Evolutionary conservation across 176 grass and related monocot genomes (phyloP), one percentile per base, ranked within the genome.

Genomic region (Metroxylon sagu): DNA sequence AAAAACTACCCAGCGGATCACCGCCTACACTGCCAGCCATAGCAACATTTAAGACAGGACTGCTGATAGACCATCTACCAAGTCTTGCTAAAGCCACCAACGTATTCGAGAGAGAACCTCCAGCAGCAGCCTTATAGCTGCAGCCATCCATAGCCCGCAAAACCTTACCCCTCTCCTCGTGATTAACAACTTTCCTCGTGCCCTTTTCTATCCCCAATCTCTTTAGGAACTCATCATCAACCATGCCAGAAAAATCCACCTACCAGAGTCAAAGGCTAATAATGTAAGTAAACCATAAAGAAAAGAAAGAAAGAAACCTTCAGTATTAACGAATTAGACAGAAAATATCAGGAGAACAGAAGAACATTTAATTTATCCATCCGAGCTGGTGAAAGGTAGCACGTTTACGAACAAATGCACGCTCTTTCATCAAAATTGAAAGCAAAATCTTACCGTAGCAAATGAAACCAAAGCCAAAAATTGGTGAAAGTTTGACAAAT

Each of bases 181-280:
- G 93, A 67, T 97, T 88, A n/a, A 97, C 76, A 0, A 88, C 81
- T 64, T 97, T 92, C 49, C 93, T 88, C 0, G 70, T 92, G 48
- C 93, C 84, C 73, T 97, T 97, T 64, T 92, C 81, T 62, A 97
- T 69, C 14, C 81, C 70, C 69, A 97, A 18, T 67, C 79, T 92
- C 26, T 85, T 61, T 1, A 97, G 70, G 62, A 97, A 92, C 30
- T 80, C 73, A 28, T 88, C 79, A 7, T 97, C 84, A 56, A 97
- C 84, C 75, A 83, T 76, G 58, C 93, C 93, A 16, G 93, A 92
- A 77, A 97, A 97, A 67, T 97, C 93, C 23, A 97, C 92, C 92
- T 91, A 60, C 52, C 18, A 21, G 12, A 75, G 50, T 39, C 17
- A n/a, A 60, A 71, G 31, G 8, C 6, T 35, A 8, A 35, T 7